A percentile compares a stretch with the other conserved stretches of the same genome.
Evolutionary conservation across 192 early-diverging fungal genomes (phyloP).

Genomic region (Podila epigama): DNA sequence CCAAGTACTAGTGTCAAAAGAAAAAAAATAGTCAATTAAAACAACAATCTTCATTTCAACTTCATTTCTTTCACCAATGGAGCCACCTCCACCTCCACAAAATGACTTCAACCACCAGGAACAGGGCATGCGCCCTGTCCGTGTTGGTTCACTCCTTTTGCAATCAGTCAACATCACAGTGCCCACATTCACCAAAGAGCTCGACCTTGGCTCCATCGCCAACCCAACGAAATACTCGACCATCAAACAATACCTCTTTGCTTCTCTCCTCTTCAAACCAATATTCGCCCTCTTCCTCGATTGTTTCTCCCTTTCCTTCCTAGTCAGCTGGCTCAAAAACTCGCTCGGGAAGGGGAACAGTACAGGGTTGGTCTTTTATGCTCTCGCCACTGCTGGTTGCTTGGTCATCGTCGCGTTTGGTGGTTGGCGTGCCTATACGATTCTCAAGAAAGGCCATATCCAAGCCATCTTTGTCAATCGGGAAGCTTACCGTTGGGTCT

Average conservation of each 20-base stretch:
- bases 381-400: constrained; percentile 14
- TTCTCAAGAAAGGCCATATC: constrained; percentile 22
- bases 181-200: constrained; percentile 29
- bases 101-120: background rate
- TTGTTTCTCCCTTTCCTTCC: constrained; percentile 20
- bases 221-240: constrained; percentile 27
- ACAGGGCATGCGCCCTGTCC: constrained; percentile 7
- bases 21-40: background rate
- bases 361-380: constrained; percentile 19
- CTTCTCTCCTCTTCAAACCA: constrained; percentile 34
- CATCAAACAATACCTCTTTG: constrained; percentile 44
- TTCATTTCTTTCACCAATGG: background rate
- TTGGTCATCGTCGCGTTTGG: constrained; percentile 22
- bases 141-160: constrained; percentile 35
- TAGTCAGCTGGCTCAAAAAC: constrained; percentile 13
- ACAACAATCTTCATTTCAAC: background rate
- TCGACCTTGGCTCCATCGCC: constrained; percentile 31
- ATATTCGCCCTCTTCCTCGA: constrained; percentile 23
- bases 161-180: constrained; percentile 16
- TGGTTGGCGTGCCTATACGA: constrained; percentile 22
- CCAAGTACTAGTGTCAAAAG: background rate
- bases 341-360: constrained; percentile 21
- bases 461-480: constrained; percentile 41
- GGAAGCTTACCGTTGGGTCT: constrained; percentile 40
- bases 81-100: background rate